A percentile compares a stretch with the other conserved stretches of the same genome.
Evolutionary conservation across 2,329 filamentous ascomycete genomes (phyloP).

Genomic region (Aspergillus fischeri): DNA sequence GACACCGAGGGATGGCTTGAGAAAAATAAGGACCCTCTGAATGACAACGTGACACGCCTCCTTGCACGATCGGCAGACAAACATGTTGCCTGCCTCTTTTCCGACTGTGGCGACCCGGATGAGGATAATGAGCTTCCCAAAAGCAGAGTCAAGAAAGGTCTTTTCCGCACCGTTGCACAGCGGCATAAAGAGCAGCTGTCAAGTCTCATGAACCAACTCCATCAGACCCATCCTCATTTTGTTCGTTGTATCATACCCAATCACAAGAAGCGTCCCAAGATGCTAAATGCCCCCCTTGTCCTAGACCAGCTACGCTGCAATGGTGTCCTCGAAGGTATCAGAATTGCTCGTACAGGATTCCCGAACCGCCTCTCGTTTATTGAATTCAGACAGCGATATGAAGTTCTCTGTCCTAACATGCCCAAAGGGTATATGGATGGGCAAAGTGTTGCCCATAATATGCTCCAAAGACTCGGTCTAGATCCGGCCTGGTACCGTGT

Average conservation of each 20-base stretch:
- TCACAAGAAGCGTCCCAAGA: conserved; percentile 94
- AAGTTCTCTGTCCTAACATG: conserved; percentile 84
- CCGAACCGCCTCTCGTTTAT: conserved; percentile 88
- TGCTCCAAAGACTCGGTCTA: conserved; percentile 82
- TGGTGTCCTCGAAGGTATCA: conserved; percentile 96
- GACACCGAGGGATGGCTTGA: conserved; percentile 92
- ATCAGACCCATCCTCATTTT: conserved; percentile 96
- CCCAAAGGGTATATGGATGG: conserved; percentile 89
- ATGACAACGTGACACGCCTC: conserved; percentile 91
- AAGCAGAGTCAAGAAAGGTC: conserved; percentile 89
- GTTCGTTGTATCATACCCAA: conserved; percentile 97
- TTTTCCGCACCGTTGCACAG: conserved; percentile 95
- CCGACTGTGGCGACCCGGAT: conserved; percentile 78
- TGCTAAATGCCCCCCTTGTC: conserved; percentile 86
- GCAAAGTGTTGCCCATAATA: conserved; percentile 76
- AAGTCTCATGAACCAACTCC: conserved; percentile 88
- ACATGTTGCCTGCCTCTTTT: conserved; percentile 80
- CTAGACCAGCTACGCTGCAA: conserved; percentile 97
- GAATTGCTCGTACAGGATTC: conserved; percentile 94
- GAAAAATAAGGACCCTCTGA: conserved; percentile 98
- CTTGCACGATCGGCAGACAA: conserved; percentile 76
- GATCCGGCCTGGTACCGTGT: conserved; percentile 87
- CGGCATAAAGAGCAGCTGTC: conserved; percentile 97
- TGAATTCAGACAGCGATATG: conserved; percentile 93
- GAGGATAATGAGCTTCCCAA: conserved; percentile 65